Base-by-base conservation (phyloP, 345 rosid genomes). In the Arabidopsis suecica region DNA sequence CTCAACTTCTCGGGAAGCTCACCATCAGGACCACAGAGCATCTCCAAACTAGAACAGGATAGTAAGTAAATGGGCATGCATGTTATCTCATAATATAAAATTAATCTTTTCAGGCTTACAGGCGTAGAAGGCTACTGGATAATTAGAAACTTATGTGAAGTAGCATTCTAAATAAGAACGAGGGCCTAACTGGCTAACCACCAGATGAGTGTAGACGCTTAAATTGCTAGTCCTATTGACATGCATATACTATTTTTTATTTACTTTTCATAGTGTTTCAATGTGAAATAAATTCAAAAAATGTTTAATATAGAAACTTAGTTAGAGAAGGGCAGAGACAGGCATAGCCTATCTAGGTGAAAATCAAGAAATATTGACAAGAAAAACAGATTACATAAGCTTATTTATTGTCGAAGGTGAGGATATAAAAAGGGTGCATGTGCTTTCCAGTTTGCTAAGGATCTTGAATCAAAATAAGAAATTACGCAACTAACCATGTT, bases 1-100 rank as follows among this genome's bases (percentile, higher is more conserved):
- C 93, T 92, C 66, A 95, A 76, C 73, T 90, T 95, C 69, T 95
- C 96, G 7, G 97, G 99, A 79, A 95, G 96, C 83, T 95, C 97
- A 12, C 99, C 99, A 79, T 95, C 97, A 79, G 96, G 96, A 76
- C 99, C 97, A 57, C 97, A 89, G 37, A 95, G 87, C 89, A 90
- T 78, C 83, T 95, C 99, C 92, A 92, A 77, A 79, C 99, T 95
- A 77, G 55, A 68, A 42, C 14, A 55, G 54, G 50, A 63, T 50
- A 44, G 47, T 2, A 61, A 34, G 7, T 18, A 73, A 25, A 36
- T 51, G 28, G 5, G 16, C 23, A 66, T 66, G 62, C 6, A 71
- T 10, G 47, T 7, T 30, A 62, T 41, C n/a, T 53, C 40, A 53
- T 33, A 48, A 60, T 59, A 14, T 18, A 18, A 18, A 33, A 23